Base-by-base conservation (phyloP, 805 yeast species). In the Blastobotrys muscicola region DNA sequence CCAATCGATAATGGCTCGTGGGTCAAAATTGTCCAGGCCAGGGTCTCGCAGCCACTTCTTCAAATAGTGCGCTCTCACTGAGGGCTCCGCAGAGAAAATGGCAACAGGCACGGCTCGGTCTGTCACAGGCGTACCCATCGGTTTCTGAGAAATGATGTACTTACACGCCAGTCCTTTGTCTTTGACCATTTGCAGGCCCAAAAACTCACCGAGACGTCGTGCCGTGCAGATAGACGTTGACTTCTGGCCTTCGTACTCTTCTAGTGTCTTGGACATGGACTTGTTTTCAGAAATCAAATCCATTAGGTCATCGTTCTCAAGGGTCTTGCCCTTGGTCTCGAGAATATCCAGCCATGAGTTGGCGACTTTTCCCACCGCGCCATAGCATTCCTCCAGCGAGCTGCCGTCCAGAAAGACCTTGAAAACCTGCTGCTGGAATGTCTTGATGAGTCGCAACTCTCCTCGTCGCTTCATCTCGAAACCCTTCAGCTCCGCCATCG, bases 71-170 rank as follows among this genome's bases (percentile, higher is more conserved):
- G 50, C 73, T 59, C 86, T 87, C 42, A 82, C 81, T 2, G 70
- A 58, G 8, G 69, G 53, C 29, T 87, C 96, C 0, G 97, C 81
- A 0, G 95, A 82, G 59, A 92, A 94, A 13, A 92, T 87, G 0
- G 96, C 92, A 4, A 94, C 95, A 0, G 99, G 99, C 37, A 92
- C 72, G 0, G 99, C 98, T 51, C 99, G 73, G 57, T 90, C 97
- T 0, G 98, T 86, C 29, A 89, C 89, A 0, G 98, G 95, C 1
- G 94, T 82, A 36, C 81, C 82, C 14, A 72, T 55, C 1, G 99
- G 98, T 50, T 75, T 78, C 39, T 78, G 76, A 48, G 96, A 80
- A 50, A 92, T 89, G 61, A 92, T 81, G 65, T 86, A 92, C 61
- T 86, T 87, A 65, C 96, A 90, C 4, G 95, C 95, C 47, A 92